Base-by-base conservation (phyloP, 2,329 filamentous ascomycete species). In the Didymella pinodella region DNA sequence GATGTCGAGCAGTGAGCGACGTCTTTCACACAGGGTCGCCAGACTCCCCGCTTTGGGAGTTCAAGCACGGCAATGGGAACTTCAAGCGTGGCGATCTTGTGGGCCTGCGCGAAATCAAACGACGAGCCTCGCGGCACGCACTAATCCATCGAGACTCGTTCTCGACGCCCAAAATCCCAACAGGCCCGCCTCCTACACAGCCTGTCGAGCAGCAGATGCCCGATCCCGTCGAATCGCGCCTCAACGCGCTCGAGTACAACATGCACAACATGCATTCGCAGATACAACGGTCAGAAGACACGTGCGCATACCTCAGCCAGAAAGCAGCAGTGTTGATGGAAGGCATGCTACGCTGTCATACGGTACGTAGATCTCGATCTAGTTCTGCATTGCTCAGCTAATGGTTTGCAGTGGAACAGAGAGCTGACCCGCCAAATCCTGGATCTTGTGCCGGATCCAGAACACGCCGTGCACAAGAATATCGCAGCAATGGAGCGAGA, bases 31-130 rank as follows among this genome's bases (percentile, higher is more conserved):
- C 93, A 4, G 93, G 92, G 11, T 93, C 91, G 43, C 93, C 94
- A 12, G 95, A 98, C 72, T 93, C 93, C 20, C 93, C 94, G 0
- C 82, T 99, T 29, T 99, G 95, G 95, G 95, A 99, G 75, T 99
- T 99, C 78, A 98, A 97, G 78, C 95, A 99, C 74, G 95, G 95
- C 52, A 96, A 94, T 71, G 94, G 94, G 52, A 98, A 91, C 76
- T 99, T 99, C 82, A 98, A 96, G 79, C 88, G 93, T 65, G 95
- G 95, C 36, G 94, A 99, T 76, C 82, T 99, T 25, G 88, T 94
- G 49, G 93, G 94, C 7, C 80, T 99, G 61, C 87, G 95, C 43
- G 95, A 99, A 74, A 99, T 99, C 78, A 97, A 97, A 79, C 90
- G 95, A 62, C 87, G 95, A 61, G 94, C 95, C 18, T 98, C 94